Conservation (phyloP, 352 stramenopile species). For the Phytophthora sp. region DNA sequence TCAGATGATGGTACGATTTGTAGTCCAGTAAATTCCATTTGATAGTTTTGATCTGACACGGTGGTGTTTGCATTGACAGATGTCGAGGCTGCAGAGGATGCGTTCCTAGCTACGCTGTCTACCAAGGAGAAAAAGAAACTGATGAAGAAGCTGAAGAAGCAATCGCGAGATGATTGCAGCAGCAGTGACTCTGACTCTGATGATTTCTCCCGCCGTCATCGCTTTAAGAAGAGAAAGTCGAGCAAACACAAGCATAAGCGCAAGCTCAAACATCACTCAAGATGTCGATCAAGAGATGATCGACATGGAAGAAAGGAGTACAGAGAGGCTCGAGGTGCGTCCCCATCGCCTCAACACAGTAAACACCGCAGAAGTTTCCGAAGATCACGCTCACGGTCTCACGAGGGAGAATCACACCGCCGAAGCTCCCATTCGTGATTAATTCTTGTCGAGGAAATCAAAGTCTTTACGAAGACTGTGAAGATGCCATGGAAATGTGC, state of each 20-base stretch:
- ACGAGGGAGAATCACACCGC: neutral
- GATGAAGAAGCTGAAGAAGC: conserved; percentile 64
- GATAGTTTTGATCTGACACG: neutral
- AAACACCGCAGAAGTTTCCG: neutral
- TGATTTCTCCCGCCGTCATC: conserved; percentile 6
- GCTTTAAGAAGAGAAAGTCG: conserved; percentile 33
- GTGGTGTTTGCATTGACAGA: conserved; percentile 7
- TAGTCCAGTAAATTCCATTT: too few relatives aligned
- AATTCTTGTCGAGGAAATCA: neutral
- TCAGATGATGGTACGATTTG: conserved; percentile 53
- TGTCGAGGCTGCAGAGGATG: conserved; percentile 38
- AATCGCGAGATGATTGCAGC: neutral
- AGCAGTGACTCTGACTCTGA: conserved; percentile 23
- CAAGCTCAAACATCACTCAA: conserved; percentile 24
- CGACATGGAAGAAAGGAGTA: neutral
- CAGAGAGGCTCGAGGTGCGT: conserved; percentile 6
- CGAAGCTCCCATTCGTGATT: neutral
- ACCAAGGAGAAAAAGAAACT: conserved; percentile 68
- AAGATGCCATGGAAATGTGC: too few relatives aligned
- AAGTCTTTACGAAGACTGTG: too few relatives aligned
- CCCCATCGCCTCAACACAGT: conserved; percentile 1
- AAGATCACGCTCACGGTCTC: conserved; percentile 13
- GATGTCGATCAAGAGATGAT: conserved; percentile 4
- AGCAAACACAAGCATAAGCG: conserved; percentile 40
- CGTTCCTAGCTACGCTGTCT: conserved; percentile 62